Percentiles rank a stretch among this genome's conserved stretches.
These are phyloP conservation scores for Scenedesmus sp. DNA, from an alignment of 163 green algal species.

Conservation along the genomic window DNA sequence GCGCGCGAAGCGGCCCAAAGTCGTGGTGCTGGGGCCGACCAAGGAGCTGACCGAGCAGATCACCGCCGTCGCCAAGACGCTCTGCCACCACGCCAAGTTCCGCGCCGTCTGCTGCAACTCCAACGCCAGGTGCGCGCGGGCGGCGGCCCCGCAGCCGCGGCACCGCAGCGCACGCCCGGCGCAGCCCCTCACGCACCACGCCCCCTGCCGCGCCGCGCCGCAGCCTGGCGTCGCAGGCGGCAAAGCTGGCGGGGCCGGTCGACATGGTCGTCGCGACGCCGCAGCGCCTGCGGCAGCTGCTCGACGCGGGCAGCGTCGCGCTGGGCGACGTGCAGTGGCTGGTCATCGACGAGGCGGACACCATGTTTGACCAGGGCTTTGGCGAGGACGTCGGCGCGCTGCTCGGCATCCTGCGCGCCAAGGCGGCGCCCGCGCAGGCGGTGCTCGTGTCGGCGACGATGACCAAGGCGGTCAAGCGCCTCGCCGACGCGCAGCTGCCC, in stretches of 20 bases:
- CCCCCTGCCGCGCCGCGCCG: neutral
- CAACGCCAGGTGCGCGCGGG: conserved; percentile 61
- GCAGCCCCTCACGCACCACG: neutral
- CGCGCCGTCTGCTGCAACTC: conserved; percentile 71
- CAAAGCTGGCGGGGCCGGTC: conserved; percentile 70
- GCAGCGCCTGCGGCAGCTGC: conserved; percentile 83
- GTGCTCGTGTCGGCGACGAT: conserved; percentile 88
- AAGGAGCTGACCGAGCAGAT: conserved; percentile 95
- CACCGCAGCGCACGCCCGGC: neutral
- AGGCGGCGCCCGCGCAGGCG: conserved; percentile 46
- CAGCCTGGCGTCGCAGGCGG: neutral
- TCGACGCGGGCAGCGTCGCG: conserved; percentile 66
- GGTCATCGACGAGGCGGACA: conserved; percentile 98
- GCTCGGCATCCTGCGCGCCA: conserved; percentile 57
- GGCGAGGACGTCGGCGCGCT: conserved; percentile 79
- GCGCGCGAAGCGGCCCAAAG: conserved; percentile 75
- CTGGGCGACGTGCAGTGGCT: conserved; percentile 74
- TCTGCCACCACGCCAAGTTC: conserved; percentile 90
- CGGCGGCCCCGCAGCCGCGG: neutral
- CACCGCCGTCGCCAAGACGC: conserved; percentile 80
- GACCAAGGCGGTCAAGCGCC: conserved; percentile 64
- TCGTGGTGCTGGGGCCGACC: conserved; percentile 92
- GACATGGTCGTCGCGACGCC: conserved; percentile 95
- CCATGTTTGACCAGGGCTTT: conserved; percentile 95
- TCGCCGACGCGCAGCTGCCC: conserved; percentile 76